phyloP scores from a whole-genome alignment of 164 flowering plant species.

The Umbilicus rupestris region DNA sequence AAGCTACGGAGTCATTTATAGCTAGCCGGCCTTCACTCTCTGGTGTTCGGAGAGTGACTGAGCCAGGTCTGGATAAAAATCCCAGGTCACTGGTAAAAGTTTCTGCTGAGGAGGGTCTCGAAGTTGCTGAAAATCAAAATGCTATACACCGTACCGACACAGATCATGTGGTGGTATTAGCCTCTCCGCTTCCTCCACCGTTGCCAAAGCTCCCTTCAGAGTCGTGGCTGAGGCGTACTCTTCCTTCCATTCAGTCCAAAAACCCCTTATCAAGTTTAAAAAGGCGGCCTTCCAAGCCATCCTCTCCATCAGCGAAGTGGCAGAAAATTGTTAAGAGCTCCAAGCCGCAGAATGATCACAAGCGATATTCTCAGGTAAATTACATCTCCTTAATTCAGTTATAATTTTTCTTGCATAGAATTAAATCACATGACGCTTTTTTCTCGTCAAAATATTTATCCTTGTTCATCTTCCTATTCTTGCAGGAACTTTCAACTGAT shows the following conservation, averaged over 20 bases:
- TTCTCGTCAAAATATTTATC: not conserved
- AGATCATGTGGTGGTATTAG: conserved; percentile 8
- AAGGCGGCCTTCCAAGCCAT: conserved; percentile 21
- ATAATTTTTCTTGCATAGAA: not conserved
- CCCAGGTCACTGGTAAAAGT: conserved; percentile 14
- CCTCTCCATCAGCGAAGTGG: conserved; percentile 50
- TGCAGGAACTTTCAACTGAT: conserved; percentile 36
- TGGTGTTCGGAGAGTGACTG: not conserved
- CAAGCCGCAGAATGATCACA: conserved; percentile 37
- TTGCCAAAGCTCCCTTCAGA: conserved; percentile 89
- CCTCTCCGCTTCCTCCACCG: conserved; percentile 49
- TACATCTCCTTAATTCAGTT: not conserved
- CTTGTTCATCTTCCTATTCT: not conserved
- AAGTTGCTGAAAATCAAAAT: not conserved
- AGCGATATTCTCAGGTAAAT: conserved; percentile 67
- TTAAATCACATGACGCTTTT: not conserved
- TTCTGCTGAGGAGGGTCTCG: conserved; percentile 9
- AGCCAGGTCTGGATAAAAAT: conserved; percentile 15
- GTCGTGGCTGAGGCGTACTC: conserved; percentile 83
- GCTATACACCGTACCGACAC: conserved; percentile 13
- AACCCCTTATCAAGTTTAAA: conserved; percentile 22
- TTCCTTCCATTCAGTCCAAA: conserved; percentile 41
- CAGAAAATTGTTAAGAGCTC: conserved; percentile 78
- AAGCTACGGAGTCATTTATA: conserved; percentile 2
- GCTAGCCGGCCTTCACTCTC: not conserved